Evolutionary conservation across 805 yeast species (phyloP), one percentile per base, ranked within the genome.

Genomic region (Vanderwaltozyma yarrowii): DNA sequence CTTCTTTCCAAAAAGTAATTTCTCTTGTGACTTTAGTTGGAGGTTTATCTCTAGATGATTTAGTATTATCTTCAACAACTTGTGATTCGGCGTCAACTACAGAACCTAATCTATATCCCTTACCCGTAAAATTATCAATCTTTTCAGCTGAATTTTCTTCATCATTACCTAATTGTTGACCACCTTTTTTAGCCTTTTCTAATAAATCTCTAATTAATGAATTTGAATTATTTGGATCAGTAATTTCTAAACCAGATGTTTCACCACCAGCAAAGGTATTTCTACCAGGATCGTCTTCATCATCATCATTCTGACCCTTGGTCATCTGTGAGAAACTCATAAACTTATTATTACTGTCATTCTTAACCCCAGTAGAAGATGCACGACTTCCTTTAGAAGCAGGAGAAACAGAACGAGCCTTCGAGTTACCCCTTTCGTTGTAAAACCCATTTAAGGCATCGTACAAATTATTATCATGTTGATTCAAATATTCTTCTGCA

Each of bases 1-100:
- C 98, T 52, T 92, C 89, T 49, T 78, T 80, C 98, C 98, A 92
- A 58, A 92, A 89, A 0, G 94, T 85, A 44, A 92, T 80, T 31
- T 82, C 82, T 53, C 97, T 73, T 14, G 72, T 70, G 5, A 80
- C 95, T 41, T 75, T 78, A 29, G 63, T 67, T 3, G 58, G 51
- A 29, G 49, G 56, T 25, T 48, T 46, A 20, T 56, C 50, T 10
- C 51, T 43, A 7, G 45, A 37, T 2, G 51, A 49, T 14, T 39
- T 42, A 2, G 68, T 58, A 43, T 68, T 70, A 7, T 58, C 58
- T 18, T 60, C 63, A n/a, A 62, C 52, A 2, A 52, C 51, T 43
- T 56, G 56, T 15, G 64, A 55, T 8, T 65, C 60, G 0, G 51
- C 49, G 18, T 49, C 53, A 2, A 56, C 42, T 15, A 55, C 60